phyloP scores from a whole-genome alignment of 2,329 filamentous ascomycete genomes.

The Talaromyces funiculosus region DNA sequence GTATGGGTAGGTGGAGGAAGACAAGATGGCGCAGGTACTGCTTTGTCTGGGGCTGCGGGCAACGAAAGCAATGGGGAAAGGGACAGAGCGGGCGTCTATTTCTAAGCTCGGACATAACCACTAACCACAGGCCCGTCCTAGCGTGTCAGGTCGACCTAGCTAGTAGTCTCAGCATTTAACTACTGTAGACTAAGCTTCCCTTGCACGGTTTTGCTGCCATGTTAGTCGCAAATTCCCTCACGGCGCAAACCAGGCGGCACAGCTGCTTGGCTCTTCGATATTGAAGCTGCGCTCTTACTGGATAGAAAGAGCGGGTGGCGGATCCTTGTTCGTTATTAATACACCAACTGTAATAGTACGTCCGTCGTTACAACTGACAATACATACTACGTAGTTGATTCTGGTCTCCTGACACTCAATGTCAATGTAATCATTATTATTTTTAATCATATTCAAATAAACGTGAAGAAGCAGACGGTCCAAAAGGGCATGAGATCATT shows the following conservation, averaged over 20 bases:
- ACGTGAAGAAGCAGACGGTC: neutral
- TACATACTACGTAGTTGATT: neutral
- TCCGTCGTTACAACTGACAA: neutral
- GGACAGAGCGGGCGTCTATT: neutral
- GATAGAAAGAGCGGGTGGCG: neutral
- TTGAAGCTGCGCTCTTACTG: neutral
- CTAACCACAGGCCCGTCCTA: neutral
- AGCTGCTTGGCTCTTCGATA: neutral
- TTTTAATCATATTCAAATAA: too few species aligned
- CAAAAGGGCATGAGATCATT: neutral
- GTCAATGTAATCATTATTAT: neutral
- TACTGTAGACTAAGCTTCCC: neutral
- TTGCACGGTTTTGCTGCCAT: neutral
- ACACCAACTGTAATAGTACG: neutral
- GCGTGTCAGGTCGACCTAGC: neutral
- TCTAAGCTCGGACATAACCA: neutral
- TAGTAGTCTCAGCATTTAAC: neutral
- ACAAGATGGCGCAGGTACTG: slow-evolving; percentile 7
- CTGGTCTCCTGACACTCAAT: neutral
- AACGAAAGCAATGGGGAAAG: neutral
- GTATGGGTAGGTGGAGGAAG: neutral
- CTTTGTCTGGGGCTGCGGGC: neutral
- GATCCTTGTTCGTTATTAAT: neutral
- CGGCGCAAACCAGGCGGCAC: neutral
- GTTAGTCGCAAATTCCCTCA: neutral